These are phyloP conservation scores for Sphaerulina populicola DNA, from an alignment of 2,329 filamentous ascomycete genomes.

Conservation along the genomic window DNA sequence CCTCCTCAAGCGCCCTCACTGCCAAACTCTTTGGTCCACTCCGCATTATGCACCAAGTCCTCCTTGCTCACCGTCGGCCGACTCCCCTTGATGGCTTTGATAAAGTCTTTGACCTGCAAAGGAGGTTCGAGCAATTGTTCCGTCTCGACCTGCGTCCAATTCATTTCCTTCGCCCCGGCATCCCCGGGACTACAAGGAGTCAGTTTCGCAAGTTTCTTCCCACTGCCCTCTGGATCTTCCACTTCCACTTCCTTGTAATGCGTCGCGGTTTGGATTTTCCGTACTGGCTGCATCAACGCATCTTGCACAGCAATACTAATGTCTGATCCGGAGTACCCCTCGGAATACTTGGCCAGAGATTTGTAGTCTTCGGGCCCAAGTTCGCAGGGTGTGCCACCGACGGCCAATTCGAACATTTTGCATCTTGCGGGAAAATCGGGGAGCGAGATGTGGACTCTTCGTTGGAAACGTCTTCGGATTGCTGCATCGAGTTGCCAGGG, in stretches of 20 bases:
- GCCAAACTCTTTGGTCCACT: constrained; percentile 95
- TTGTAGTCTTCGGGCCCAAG: constrained; percentile 70
- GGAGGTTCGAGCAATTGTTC: constrained; percentile 80
- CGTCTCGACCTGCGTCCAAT: constrained; percentile 76
- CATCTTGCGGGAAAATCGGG: constrained; percentile 81
- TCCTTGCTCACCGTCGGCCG: constrained; percentile 83
- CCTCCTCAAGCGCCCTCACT: constrained; percentile 60
- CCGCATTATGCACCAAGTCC: constrained; percentile 73
- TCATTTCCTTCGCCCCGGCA: constrained; percentile 78
- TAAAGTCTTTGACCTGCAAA: constrained; percentile 81
- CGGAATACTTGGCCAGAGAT: constrained; percentile 69
- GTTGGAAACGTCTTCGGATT: constrained; percentile 90
- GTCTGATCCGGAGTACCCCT: constrained; percentile 94
- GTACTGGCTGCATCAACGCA: constrained; percentile 92
- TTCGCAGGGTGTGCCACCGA: constrained; percentile 80
- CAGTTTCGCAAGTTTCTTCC: constrained; percentile 42
- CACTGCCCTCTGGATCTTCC: constrained; percentile 47
- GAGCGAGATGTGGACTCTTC: constrained; percentile 88
- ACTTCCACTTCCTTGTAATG: constrained; percentile 82
- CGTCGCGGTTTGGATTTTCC: constrained; percentile 93
- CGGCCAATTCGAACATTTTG: constrained; percentile 89
- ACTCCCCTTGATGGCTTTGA: constrained; percentile 80
- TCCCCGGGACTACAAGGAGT: constrained; percentile 95
- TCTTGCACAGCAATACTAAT: constrained; percentile 93
- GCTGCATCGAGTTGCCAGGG: constrained; percentile 97